Conservation (phyloP, 306 rosid species). For the Castanospermum australe region DNA sequence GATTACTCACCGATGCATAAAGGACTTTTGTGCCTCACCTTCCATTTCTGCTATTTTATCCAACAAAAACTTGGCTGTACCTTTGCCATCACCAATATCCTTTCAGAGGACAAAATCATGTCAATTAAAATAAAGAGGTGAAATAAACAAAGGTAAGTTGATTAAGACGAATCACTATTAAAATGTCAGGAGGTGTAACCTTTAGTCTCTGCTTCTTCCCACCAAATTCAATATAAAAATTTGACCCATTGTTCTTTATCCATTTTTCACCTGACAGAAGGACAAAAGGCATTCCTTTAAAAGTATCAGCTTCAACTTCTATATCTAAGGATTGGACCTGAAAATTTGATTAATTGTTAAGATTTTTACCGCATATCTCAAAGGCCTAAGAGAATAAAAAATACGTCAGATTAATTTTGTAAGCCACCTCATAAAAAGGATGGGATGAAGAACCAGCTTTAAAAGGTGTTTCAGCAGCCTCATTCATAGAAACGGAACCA, state of each 20-base stretch:
- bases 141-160: slow-evolving; percentile 13
- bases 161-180: slow-evolving; percentile 21
- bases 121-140: slow-evolving; percentile 27
- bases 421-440: slow-evolving; percentile 56
- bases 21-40: slow-evolving; percentile 91
- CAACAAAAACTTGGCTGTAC: slow-evolving; percentile 80
- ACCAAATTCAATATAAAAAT: slow-evolving; percentile 71
- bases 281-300: slow-evolving; percentile 84
- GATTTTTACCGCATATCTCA: slow-evolving; percentile 18
- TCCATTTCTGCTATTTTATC: slow-evolving; percentile 76
- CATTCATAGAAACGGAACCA: slow-evolving; percentile 63
- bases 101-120: slow-evolving; percentile 38
- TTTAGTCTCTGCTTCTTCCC: slow-evolving; percentile 52
- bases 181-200: slow-evolving; percentile 51
- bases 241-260: slow-evolving; percentile 87
- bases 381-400: slow-evolving; percentile 29
- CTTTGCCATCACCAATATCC: slow-evolving; percentile 74
- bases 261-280: slow-evolving; percentile 64
- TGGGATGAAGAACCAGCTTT: slow-evolving; percentile 40
- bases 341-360: slow-evolving; percentile 27
- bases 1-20: slow-evolving; percentile 87
- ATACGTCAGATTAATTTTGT: slow-evolving; percentile 25
- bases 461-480: slow-evolving; percentile 70
- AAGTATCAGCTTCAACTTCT: slow-evolving; percentile 65
- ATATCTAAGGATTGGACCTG: slow-evolving; percentile 82